Conservation (phyloP, 2,329 filamentous ascomycete genomes). For the Bipolaris gigantea region DNA sequence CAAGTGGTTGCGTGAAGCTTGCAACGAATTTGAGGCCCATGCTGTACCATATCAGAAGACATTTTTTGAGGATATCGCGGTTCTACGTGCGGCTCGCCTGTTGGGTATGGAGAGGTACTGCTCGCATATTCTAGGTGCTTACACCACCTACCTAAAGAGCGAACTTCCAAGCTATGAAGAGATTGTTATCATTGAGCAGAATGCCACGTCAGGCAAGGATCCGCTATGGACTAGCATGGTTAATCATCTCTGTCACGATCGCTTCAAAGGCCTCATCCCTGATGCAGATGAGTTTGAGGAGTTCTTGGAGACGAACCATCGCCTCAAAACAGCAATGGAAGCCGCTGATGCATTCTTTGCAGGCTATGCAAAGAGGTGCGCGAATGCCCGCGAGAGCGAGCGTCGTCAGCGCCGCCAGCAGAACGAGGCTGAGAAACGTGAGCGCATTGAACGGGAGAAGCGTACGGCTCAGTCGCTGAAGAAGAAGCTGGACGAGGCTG, state of each 20-base stretch:
- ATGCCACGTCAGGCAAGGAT: constrained; percentile 9
- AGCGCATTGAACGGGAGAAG: constrained; percentile 1
- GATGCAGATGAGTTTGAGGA: neutral
- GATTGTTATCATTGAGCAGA: constrained; percentile 14
- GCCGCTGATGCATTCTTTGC: constrained; percentile 3
- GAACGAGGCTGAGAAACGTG: constrained; percentile 3
- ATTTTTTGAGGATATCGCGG: constrained; percentile 10
- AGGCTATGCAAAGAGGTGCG: neutral
- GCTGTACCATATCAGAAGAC: constrained; percentile 3
- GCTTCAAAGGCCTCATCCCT: neutral
- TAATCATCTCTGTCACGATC: constrained; percentile 15
- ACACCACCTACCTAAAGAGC: constrained; percentile 12
- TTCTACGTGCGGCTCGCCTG: constrained; percentile 14
- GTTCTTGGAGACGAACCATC: neutral
- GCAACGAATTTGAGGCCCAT: constrained; percentile 10
- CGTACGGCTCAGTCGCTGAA: neutral
- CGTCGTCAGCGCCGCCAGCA: constrained; percentile 3
- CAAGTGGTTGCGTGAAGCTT: constrained; percentile 10
- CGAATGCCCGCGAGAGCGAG: neutral
- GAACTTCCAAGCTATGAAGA: constrained; percentile 18
- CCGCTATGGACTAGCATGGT: constrained; percentile 21
- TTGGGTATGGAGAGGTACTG: constrained; percentile 22
- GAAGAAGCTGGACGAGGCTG: constrained; percentile 9
- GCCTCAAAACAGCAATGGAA: neutral
- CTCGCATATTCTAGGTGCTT: constrained; percentile 1